phyloP scores from a whole-genome alignment of 257 asterid species.

The Paraleonurus japonicus region DNA sequence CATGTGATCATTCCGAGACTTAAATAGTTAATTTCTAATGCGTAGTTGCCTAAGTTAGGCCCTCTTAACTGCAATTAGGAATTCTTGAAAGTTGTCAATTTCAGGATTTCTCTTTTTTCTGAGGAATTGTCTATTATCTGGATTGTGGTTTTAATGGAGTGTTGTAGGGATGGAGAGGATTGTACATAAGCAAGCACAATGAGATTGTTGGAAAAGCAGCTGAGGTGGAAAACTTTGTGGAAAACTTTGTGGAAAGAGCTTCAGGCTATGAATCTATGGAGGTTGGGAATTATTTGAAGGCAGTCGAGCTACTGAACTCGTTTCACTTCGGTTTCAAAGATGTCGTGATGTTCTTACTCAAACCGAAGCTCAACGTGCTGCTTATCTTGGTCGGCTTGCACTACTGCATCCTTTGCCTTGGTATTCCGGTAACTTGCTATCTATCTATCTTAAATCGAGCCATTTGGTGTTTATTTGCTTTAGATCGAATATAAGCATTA shows the following conservation, averaged over 20 bases:
- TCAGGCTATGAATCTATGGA: constrained; percentile 68
- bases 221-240: constrained; percentile 31
- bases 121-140: too few relatives aligned
- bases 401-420: constrained; percentile 67
- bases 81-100: not conserved
- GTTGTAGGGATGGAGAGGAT: constrained; percentile 65
- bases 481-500: not conserved
- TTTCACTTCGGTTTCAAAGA: constrained; percentile 71
- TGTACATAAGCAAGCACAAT: constrained; percentile 57
- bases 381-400: constrained; percentile 80
- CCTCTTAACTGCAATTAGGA: constrained; percentile 11
- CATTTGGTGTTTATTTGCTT: not conserved
- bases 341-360: constrained; percentile 59
- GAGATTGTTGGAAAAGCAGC: constrained; percentile 64
- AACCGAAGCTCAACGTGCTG: constrained; percentile 57
- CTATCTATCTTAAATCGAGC: not conserved
- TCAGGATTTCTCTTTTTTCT: too few relatives aligned
- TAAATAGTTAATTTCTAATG: not conserved
- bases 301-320: constrained; percentile 46
- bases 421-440: constrained; percentile 48
- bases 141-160: not conserved
- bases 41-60: not conserved
- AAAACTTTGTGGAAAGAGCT: constrained; percentile 55
- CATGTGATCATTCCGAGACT: too few relatives aligned
- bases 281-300: constrained; percentile 66